Evolutionary conservation across 805 yeast genomes (phyloP).

Genomic region (Metschnikowia proteae): DNA sequence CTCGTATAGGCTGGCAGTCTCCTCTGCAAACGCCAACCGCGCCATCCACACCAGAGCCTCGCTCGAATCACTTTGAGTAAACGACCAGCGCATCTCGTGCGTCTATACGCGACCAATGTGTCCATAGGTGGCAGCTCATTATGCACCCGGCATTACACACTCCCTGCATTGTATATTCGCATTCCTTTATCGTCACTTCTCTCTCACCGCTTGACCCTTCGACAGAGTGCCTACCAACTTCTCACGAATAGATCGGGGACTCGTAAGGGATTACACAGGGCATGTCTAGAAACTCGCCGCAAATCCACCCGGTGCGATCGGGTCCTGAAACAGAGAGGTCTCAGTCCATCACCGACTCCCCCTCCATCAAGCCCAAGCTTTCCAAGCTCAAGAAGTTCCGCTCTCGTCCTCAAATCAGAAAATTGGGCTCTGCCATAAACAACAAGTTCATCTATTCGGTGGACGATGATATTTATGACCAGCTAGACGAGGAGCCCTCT

Average conservation of each 20-base stretch:
- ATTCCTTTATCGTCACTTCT: no score
- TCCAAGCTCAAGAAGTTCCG: slow-evolving; percentile 18
- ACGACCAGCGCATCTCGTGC: no score
- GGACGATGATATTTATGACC: slow-evolving; percentile 75
- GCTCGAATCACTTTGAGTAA: no score
- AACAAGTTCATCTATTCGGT: slow-evolving; percentile 59
- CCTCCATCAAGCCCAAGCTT: slow-evolving; percentile 10
- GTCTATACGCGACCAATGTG: no score
- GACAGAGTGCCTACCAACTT: no score
- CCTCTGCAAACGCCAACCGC: no score
- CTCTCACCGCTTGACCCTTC: no score
- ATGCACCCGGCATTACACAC: no score
- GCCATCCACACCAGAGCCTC: no score
- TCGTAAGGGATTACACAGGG: neutral
- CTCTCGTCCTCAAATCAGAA: slow-evolving; percentile 32
- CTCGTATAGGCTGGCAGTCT: no score
- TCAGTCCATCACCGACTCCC: slow-evolving; percentile 11
- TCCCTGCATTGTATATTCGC: no score
- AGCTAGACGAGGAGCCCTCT: slow-evolving; percentile 41
- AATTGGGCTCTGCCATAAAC: slow-evolving; percentile 19
- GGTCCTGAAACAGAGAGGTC: slow-evolving; percentile 9
- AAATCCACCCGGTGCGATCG: slow-evolving; percentile 13
- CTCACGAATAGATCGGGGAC: neutral
- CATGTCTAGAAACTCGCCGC: slow-evolving; percentile 11
- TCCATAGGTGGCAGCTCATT: no score